These are phyloP conservation scores for Septoria linicola DNA, from an alignment of 2,329 filamentous ascomycete genomes.

Conservation along the genomic window DNA sequence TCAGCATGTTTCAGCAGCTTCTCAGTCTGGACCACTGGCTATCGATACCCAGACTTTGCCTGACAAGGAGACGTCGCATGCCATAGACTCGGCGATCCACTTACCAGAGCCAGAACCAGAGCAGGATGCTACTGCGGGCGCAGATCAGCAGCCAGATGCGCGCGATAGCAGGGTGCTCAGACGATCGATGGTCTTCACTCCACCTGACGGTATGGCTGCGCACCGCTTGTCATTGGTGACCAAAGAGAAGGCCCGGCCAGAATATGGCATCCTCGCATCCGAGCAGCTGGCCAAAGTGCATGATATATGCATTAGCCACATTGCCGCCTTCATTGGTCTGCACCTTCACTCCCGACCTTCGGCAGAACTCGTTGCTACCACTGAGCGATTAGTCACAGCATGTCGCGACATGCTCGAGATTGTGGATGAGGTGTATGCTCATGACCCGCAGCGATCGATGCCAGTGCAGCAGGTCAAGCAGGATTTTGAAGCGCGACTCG, in stretches of 20 bases:
- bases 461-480: constrained; percentile 67
- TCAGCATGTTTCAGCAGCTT: constrained; percentile 2
- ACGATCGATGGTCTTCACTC: constrained; percentile 23
- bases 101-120: constrained; percentile 14
- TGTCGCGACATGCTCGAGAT: constrained; percentile 77
- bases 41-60: constrained; percentile 19
- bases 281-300: constrained; percentile 76
- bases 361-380: constrained; percentile 75
- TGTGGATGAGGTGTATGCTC: constrained; percentile 77
- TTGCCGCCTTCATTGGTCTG: constrained; percentile 91
- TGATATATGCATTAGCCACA: constrained; percentile 83
- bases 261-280: constrained; percentile 69
- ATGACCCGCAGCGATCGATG: constrained; percentile 67
- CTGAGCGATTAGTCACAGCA: constrained; percentile 78
- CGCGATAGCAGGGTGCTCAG: constrained; percentile 7
- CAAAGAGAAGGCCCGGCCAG: constrained; percentile 19
- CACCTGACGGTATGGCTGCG: constrained; percentile 26
- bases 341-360: constrained; percentile 91
- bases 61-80: constrained; percentile 1
- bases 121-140: constrained; percentile 9
- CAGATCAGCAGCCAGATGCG: constrained; percentile 3
- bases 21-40: constrained; percentile 9
- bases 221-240: constrained; percentile 35
- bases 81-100: constrained; percentile 28
- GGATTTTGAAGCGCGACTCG: constrained; percentile 75